Conservation (phyloP, 78 protist genomes). For the Acrasis kona region DNA sequence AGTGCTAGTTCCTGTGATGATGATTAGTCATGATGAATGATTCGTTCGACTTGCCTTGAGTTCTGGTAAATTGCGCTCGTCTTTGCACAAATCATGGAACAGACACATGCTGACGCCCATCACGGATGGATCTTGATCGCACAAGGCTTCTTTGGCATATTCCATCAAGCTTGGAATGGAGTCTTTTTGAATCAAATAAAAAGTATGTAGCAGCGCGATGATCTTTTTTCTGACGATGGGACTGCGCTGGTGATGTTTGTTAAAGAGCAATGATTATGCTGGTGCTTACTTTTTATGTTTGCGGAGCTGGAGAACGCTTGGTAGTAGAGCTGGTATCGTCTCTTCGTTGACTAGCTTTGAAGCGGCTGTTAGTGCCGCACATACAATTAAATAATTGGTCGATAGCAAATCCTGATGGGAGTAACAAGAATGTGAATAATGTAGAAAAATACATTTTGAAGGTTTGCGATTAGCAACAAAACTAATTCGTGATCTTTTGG, state of each 20-base stretch:
- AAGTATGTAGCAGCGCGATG: slow-evolving; percentile 25
- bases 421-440: not conserved
- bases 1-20: slow-evolving; percentile 51
- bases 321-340: slow-evolving; percentile 22
- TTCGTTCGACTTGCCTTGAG: too few species aligned
- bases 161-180: slow-evolving; percentile 19
- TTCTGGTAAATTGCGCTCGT: too few species aligned
- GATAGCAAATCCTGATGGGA: slow-evolving; percentile 37
- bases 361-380: slow-evolving; percentile 50
- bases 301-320: not conserved
- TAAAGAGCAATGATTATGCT: not conserved
- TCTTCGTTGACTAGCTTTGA: slow-evolving; percentile 42
- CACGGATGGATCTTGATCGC: slow-evolving; percentile 88
- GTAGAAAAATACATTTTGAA: slow-evolving; percentile 36
- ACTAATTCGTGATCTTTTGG: slow-evolving; percentile 47
- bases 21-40: not conserved
- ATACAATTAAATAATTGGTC: slow-evolving; percentile 28
- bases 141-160: slow-evolving; percentile 15
- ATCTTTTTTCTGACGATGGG: slow-evolving; percentile 51
- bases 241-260: not conserved
- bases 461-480: slow-evolving; percentile 45
- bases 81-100: slow-evolving; percentile 36
- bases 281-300: not conserved
- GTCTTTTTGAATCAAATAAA: slow-evolving; percentile 6
- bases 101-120: slow-evolving; percentile 64